Conservation (phyloP, 2,329 filamentous ascomycete species). For the Penicillium brevicompactum region DNA sequence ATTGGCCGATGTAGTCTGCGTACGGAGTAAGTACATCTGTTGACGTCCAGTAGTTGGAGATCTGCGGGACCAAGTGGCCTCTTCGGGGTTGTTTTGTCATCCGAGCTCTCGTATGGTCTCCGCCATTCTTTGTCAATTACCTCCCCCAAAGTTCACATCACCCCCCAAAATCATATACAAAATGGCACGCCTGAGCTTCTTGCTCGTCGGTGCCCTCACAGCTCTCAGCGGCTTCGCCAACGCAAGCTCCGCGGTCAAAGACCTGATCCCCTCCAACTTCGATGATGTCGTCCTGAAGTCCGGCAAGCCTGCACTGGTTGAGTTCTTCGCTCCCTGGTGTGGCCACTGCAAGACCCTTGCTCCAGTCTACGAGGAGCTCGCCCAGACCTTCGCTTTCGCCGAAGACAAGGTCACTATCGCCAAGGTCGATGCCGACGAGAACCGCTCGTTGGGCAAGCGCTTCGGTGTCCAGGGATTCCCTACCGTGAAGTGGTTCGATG, state of each 20-base stretch:
- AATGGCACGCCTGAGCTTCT: conserved; percentile 50
- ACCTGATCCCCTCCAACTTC: conserved; percentile 89
- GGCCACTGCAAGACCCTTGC: conserved; percentile 98
- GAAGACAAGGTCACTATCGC: conserved; percentile 81
- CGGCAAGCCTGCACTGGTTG: conserved; percentile 92
- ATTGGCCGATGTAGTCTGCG: conserved; percentile 1
- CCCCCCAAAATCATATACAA: conserved; percentile 16
- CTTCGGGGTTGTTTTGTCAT: conserved; percentile 32
- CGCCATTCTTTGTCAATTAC: not conserved
- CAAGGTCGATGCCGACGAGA: conserved; percentile 92
- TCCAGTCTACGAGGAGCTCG: conserved; percentile 92
- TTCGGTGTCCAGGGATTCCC: conserved; percentile 95
- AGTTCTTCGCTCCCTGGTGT: conserved; percentile 99
- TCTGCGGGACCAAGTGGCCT: conserved; percentile 37
- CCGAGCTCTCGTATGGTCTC: conserved; percentile 9
- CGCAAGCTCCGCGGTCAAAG: conserved; percentile 79
- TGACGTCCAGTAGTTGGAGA: conserved; percentile 8
- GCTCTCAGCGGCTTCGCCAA: conserved; percentile 58
- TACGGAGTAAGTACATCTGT: not conserved
- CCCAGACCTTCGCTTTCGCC: conserved; percentile 69
- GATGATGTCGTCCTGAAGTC: conserved; percentile 85
- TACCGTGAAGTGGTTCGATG: conserved; percentile 96
- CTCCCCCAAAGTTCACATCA: not conserved
- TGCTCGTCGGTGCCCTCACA: conserved; percentile 51
- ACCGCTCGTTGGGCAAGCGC: conserved; percentile 79